These are phyloP conservation scores for Athelia sp. DNA, from an alignment of 1,284 basidiomycete species.

Conservation along the genomic window DNA sequence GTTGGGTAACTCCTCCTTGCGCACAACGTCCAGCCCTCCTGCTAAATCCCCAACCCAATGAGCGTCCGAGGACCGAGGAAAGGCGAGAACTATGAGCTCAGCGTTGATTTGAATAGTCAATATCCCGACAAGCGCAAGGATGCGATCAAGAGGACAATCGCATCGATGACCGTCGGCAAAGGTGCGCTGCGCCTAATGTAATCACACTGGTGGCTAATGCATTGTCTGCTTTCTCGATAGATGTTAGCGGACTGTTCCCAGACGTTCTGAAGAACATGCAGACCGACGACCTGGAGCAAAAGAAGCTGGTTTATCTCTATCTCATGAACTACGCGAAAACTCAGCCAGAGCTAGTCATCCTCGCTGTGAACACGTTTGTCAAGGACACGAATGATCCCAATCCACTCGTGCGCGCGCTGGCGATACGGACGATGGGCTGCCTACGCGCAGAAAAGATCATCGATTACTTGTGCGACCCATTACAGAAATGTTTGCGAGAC, in stretches of 20 bases:
- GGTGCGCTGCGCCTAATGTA: conserved; percentile 40
- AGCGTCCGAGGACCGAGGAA: conserved; percentile 65
- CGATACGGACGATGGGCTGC: conserved; percentile 98
- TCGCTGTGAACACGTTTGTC: conserved; percentile 98
- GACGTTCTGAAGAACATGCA: conserved; percentile 99
- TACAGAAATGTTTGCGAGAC: conserved; percentile 87
- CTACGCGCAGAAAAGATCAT: conserved; percentile 98
- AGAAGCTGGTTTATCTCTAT: conserved; percentile 97
- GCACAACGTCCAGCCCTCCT: too few species aligned
- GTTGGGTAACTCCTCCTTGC: too few species aligned
- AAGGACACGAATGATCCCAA: conserved; percentile 96
- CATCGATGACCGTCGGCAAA: conserved; percentile 95
- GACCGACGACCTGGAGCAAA: conserved; percentile 91
- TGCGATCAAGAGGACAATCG: conserved; percentile 96
- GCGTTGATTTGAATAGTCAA: conserved; percentile 93
- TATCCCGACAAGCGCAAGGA: conserved; percentile 95
- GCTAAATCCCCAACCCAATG: conserved; percentile 27
- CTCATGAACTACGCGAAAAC: conserved; percentile 99
- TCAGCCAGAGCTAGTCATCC: conserved; percentile 94
- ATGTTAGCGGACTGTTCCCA: conserved; percentile 94
- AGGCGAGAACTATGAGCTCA: conserved; percentile 93
- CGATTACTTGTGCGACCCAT: conserved; percentile 93
- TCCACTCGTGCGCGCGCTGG: conserved; percentile 92
- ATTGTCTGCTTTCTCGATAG: conserved; percentile 28
- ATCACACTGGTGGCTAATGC: too few species aligned